Evolutionary conservation across 2,329 filamentous ascomycete species (phyloP), one percentile per base, ranked within the genome.

Genomic region (Penicillium olsonii): DNA sequence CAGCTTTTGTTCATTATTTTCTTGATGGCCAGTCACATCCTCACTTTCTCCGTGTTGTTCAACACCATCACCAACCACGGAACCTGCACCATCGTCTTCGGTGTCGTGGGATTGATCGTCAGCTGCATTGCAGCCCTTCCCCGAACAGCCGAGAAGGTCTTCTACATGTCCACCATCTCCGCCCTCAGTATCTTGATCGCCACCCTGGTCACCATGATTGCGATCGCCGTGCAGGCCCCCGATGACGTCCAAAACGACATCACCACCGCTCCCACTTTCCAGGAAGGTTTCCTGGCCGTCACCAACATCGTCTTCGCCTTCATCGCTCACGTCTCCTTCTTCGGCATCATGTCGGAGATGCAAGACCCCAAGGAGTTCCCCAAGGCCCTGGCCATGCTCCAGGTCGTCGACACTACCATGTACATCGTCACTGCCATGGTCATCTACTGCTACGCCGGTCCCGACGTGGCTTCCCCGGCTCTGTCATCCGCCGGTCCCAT

Each of bases 221-320:
- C 78, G 7, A 82, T 86, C 4, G 84, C 80, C 7, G 68, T 86
- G 27, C 58, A 68, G 37, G 71, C 73, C 24, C 75, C 74, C 12
- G 68, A 70, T 34, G 50, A 62, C 29, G 64, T 62, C 8, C 59
- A 62, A n/a, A 65, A 72, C 41, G 59, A 68, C 22, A 65, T 70
- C 8, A 65, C 68, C 6, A 64, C 67, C 5, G 78, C 72, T 20
- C 84, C 85, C 60, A 75, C 81, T 39, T 61, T 61, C 19, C 31
- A 42, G 24, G 47, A 61, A 12, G 58, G 40, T 18, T 61, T 61
- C 50, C 43, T 61, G 17, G 77, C 81, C n/a, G 76, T 85, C 45
- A 77, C 75, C 62, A 87, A 87, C 71, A 88, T 89, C 47, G 75
- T 87, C 47, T 82, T 89, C 52, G 85, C 86, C 48, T 89, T 85